Evolutionary conservation across 495 filamentous ascomycete species (phyloP).

Genomic region (Talaromyces liani): DNA sequence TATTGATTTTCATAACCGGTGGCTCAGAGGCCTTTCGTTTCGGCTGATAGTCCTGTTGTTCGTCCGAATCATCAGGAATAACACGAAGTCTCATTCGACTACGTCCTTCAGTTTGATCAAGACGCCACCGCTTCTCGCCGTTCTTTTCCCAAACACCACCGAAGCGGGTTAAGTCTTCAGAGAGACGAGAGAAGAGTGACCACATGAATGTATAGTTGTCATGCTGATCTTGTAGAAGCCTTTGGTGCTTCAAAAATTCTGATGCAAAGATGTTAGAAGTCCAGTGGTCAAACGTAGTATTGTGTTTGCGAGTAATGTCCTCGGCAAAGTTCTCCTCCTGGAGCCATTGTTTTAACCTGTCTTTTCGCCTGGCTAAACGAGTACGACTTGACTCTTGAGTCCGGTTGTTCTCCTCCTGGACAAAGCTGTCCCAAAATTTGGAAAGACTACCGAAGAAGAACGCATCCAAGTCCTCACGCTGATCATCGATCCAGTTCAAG

Average conservation of each 20-base stretch:
- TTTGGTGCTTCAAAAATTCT: constrained; percentile 84
- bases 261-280: constrained; percentile 88
- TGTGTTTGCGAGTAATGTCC: constrained; percentile 66
- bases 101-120: constrained; percentile 91
- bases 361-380: constrained; percentile 66
- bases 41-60: constrained; percentile 73
- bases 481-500: constrained; percentile 77
- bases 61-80: constrained; percentile 62
- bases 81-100: constrained; percentile 90
- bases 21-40: constrained; percentile 60
- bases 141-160: constrained; percentile 69
- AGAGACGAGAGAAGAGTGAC: constrained; percentile 64
- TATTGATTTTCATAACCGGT: constrained; percentile 30
- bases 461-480: constrained; percentile 70
- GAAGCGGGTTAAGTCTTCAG: constrained; percentile 63
- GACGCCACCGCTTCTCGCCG: constrained; percentile 67
- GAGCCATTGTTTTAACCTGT: constrained; percentile 73
- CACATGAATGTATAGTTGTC: constrained; percentile 72
- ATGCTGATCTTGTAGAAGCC: constrained; percentile 82
- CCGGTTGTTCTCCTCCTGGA: constrained; percentile 65
- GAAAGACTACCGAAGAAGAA: constrained; percentile 74
- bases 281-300: constrained; percentile 81
- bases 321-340: constrained; percentile 58
- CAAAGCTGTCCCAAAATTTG: constrained; percentile 78
- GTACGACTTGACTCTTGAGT: constrained; percentile 63